phyloP scores from a whole-genome alignment of 805 yeast species.

The Barnettozyma botsteinii region DNA sequence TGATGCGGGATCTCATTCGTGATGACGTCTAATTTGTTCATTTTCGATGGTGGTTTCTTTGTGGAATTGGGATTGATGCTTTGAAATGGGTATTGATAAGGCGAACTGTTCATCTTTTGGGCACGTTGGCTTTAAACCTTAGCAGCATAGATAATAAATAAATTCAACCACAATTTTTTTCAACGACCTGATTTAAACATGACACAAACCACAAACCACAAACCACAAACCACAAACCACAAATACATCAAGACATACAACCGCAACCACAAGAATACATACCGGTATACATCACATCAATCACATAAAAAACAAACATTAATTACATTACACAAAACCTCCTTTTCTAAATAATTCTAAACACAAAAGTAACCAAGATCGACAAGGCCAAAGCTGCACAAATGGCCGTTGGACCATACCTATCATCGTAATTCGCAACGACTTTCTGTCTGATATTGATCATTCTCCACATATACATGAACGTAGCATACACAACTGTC shows the following conservation, averaged over 20 bases:
- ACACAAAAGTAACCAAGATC: slow-evolving; percentile 55
- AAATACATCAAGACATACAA: too few species aligned
- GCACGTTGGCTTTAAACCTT: too few species aligned
- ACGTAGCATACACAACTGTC: slow-evolving; percentile 67
- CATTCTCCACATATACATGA: slow-evolving; percentile 76
- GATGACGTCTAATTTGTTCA: not conserved
- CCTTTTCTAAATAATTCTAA: slow-evolving; percentile 18
- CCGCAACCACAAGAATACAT: too few species aligned
- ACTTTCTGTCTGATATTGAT: slow-evolving; percentile 74
- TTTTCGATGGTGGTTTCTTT: not conserved
- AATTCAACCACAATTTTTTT: too few species aligned
- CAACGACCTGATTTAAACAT: too few species aligned
- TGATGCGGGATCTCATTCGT: too few species aligned
- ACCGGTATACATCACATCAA: too few species aligned
- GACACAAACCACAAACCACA: too few species aligned
- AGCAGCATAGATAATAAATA: too few species aligned
- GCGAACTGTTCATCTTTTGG: not conserved
- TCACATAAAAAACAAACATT: too few species aligned
- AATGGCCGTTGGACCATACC: slow-evolving; percentile 77
- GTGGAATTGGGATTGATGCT: not conserved
- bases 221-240: too few species aligned
- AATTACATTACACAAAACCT: too few species aligned
- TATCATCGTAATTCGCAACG: slow-evolving; percentile 82
- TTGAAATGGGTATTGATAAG: not conserved
- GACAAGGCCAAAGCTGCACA: slow-evolving; percentile 72